These are phyloP conservation scores for Magnolia sinica DNA, from an alignment of 164 flowering plant genomes.

Conservation along the genomic window DNA sequence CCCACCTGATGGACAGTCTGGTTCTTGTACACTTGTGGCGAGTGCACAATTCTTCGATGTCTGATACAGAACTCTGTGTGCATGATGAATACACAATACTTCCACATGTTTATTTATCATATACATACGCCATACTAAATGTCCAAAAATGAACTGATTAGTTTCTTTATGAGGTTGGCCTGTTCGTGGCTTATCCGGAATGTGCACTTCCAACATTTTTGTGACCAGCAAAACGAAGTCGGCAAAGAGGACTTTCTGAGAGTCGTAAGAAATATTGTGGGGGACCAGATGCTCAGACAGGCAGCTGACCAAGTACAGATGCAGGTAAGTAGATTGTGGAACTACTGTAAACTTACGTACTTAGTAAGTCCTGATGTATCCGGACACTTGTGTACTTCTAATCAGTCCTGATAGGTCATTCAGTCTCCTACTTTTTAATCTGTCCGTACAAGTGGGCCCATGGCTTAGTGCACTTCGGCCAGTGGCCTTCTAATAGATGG, in stretches of 20 bases:
- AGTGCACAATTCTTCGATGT: no score
- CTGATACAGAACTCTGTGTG: no score
- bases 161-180: neutral
- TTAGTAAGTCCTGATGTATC: neutral
- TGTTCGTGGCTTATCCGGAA: neutral
- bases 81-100: no score
- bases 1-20: no score
- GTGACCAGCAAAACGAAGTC: constrained; percentile 67
- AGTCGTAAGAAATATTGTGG: constrained; percentile 72
- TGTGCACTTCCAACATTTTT: constrained; percentile 5
- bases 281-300: constrained; percentile 84
- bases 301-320: constrained; percentile 57
- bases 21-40: no score
- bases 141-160: neutral
- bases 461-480: neutral
- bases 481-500: no score
- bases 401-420: neutral
- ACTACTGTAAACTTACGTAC: neutral
- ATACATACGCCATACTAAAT: neutral
- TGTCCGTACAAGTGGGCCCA: neutral
- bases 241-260: constrained; percentile 72
- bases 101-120: no score
- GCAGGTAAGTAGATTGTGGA: constrained; percentile 38
- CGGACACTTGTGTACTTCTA: neutral
- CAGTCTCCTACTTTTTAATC: neutral